Evolutionary conservation across 352 stramenopile genomes (phyloP), one percentile per base, ranked within the genome.

Genomic region (Aphanomyces astaci): DNA sequence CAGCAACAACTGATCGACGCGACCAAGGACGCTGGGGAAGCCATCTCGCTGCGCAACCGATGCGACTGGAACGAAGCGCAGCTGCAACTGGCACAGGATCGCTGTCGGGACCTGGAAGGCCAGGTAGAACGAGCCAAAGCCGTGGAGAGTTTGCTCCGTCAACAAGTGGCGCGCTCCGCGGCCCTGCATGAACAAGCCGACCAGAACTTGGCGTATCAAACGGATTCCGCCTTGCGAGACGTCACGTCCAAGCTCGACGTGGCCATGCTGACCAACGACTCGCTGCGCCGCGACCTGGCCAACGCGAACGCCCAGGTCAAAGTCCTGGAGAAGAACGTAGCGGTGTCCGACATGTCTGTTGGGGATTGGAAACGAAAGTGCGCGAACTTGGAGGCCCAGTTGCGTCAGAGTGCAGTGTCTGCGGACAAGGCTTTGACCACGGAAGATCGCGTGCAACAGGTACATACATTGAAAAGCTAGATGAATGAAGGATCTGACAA

Each of bases 1-100:
- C 56, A 64, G 56, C 56, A 51, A 19, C 56, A 33, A 19, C 43
- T 64, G 43, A 22, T 33, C 15, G 27, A 33, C 5, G 56, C 56
- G 2, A 33, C 56, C 22, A 22, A 30, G 10, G 56, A 64, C 5
- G 30, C n/a, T 33, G 56, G 43, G 22, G 56, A 64, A 15, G 30
- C n/a, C 36, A 33, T 31, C 11, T 24, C n/a, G n/a, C 43, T 64
- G 13, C 32, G 56, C 10, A 30, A 33, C n/a, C 25, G 49, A 19
- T 64, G 56, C 25, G 56, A 64, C 19, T 27, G 30, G 36, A 25
- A 27, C n/a, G 56, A 64, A 31, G 43, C 36, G 19, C 27, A 64
- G n/a, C 36, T 43, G 36, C 7, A 43, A 15, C 15, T 43, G 36
- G 15, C 15, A 15, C 36, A 43, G 15, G 36, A 43, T 43, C 36